Evolutionary conservation across 1,284 basidiomycete species (phyloP).

Genomic region (Puccinia novopanici): DNA sequence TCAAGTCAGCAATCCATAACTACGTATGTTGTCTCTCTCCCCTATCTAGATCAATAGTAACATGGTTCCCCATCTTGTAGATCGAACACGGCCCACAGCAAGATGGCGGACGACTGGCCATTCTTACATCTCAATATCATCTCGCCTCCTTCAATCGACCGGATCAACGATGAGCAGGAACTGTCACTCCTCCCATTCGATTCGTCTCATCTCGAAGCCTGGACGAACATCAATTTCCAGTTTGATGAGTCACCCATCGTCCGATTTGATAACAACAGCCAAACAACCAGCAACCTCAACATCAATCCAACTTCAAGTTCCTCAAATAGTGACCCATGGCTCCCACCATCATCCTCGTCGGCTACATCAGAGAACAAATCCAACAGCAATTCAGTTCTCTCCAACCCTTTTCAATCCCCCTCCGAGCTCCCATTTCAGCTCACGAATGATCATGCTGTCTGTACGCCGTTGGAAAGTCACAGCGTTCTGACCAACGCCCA

Average conservation of each 20-base stretch:
- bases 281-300: slow-evolving; percentile 9
- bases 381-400: slow-evolving; percentile 10
- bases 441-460: slow-evolving; percentile 9
- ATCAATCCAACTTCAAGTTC: background rate
- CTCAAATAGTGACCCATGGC: background rate
- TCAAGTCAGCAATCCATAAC: too few species aligned
- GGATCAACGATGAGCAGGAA: slow-evolving; percentile 15
- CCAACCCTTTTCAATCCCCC: slow-evolving; percentile 7
- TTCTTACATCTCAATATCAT: slow-evolving; percentile 45
- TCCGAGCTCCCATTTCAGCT: slow-evolving; percentile 12
- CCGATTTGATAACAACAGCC: slow-evolving; percentile 21
- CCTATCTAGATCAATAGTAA: background rate
- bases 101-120: slow-evolving; percentile 48
- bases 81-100: background rate
- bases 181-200: slow-evolving; percentile 40
- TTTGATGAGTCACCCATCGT: slow-evolving; percentile 27
- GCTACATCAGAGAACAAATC: background rate
- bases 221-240: slow-evolving; percentile 46
- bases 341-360: background rate
- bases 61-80: background rate
- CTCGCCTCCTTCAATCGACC: slow-evolving; percentile 6
- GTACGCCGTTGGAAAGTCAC: background rate
- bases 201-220: slow-evolving; percentile 45
- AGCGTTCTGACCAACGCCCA: background rate
- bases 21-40: background rate